Conservation (phyloP, 305 asterid genomes). For the Plantago lanceolata region DNA sequence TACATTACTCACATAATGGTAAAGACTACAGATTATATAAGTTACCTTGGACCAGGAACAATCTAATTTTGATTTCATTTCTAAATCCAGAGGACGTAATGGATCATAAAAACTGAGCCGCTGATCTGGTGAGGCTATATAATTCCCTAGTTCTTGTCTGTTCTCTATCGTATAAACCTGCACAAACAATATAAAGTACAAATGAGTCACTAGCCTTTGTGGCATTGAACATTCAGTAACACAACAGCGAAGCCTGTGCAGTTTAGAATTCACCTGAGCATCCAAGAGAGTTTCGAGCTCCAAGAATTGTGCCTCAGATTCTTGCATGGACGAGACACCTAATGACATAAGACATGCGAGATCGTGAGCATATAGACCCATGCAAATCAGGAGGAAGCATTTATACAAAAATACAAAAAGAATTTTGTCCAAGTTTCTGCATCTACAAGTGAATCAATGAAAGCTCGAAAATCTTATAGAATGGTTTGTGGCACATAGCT, state of each 20-base stretch:
- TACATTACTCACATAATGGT: neutral
- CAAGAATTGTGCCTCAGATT: slow-evolving; percentile 42
- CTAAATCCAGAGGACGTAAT: slow-evolving; percentile 33
- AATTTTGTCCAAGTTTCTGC: neutral
- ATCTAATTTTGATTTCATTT: slow-evolving; percentile 46
- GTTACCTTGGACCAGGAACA: slow-evolving; percentile 54
- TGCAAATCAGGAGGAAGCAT: neutral
- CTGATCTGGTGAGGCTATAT: slow-evolving; percentile 35
- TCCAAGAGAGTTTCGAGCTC: slow-evolving; percentile 77
- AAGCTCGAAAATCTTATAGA: neutral
- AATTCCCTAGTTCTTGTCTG: slow-evolving; percentile 36
- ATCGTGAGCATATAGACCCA: slow-evolving; percentile 12
- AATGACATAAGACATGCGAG: slow-evolving; percentile 22
- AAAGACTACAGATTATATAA: neutral
- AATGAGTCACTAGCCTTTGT: slow-evolving; percentile 6
- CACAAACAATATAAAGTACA: slow-evolving; percentile 14
- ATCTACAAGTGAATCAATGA: neutral
- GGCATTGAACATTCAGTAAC: slow-evolving; percentile 1
- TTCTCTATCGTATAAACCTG: slow-evolving; percentile 53
- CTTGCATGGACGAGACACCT: slow-evolving; percentile 44
- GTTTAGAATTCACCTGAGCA: slow-evolving; percentile 48
- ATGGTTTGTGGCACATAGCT: neutral
- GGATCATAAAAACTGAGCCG: slow-evolving; percentile 52
- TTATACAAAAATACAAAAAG: no score
- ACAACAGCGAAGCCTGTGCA: slow-evolving; percentile 9